Evolutionary conservation across 495 filamentous ascomycete genomes (phyloP).

Genomic region (Clohesyomyces aquaticus): DNA sequence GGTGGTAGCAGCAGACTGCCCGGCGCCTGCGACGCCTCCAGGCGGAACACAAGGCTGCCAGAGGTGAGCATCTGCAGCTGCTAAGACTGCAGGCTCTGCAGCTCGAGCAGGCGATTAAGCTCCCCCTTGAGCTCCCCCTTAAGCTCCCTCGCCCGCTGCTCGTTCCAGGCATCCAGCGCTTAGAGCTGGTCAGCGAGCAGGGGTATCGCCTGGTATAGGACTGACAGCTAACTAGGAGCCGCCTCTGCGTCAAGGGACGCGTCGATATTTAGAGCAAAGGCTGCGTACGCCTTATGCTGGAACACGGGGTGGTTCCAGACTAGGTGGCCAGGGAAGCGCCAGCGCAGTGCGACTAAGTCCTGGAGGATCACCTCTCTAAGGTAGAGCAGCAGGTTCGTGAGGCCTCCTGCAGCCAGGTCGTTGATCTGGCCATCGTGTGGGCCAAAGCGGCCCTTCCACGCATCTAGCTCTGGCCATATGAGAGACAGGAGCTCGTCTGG

Average conservation of each 20-base stretch:
- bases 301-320: conserved; percentile 25
- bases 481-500: conserved; percentile 19
- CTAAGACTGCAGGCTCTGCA: conserved; percentile 8
- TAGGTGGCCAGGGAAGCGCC: conserved; percentile 12
- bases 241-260: conserved; percentile 2
- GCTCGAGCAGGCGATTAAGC: conserved; percentile 6
- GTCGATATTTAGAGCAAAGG: conserved; percentile 5
- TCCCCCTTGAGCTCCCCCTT: not conserved
- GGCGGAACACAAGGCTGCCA: conserved; percentile 16
- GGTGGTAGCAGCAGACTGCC: not conserved
- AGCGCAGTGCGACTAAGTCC: conserved; percentile 13
- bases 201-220: conserved; percentile 17
- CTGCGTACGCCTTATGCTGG: conserved; percentile 15
- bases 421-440: conserved; percentile 10
- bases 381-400: conserved; percentile 25
- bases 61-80: conserved; percentile 19
- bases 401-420: conserved; percentile 9
- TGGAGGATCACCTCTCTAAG: conserved; percentile 22
- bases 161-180: conserved; percentile 13
- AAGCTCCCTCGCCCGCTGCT: conserved; percentile 8
- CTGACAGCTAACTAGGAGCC: conserved; percentile 9
- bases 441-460: not conserved
- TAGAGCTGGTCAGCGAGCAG: conserved; percentile 9
- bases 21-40: conserved; percentile 8
- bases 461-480: conserved; percentile 18